Percentiles rank a stretch among this genome's conserved stretches.
Conservation (phyloP, 139 green algal species). For the Chlamydomonas sp. region DNA sequence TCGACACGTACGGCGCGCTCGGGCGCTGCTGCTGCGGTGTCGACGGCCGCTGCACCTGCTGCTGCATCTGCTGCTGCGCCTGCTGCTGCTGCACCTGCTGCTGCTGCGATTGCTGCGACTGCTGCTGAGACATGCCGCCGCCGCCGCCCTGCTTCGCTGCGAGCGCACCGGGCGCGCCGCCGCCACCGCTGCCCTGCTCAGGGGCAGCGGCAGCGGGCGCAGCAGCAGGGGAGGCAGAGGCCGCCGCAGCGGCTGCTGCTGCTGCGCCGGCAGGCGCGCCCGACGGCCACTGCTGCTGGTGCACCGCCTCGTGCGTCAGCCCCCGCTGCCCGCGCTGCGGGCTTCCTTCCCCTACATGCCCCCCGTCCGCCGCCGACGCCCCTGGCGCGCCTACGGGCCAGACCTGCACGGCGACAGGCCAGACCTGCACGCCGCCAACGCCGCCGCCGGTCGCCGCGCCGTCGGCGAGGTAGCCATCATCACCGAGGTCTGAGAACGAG, state of each 20-base stretch:
- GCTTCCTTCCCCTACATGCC: too few species aligned
- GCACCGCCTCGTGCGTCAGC: not conserved
- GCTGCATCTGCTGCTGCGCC: constrained; percentile 12
- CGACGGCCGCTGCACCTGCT: constrained; percentile 3
- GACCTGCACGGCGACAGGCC: too few species aligned
- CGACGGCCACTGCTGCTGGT: not conserved
- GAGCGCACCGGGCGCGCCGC: not conserved
- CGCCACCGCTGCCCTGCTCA: too few species aligned
- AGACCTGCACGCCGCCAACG: too few species aligned
- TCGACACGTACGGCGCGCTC: not conserved
- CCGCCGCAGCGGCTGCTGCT: too few species aligned
- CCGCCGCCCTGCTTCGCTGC: not conserved
- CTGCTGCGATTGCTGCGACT: constrained; percentile 15
- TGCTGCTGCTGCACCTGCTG: constrained; percentile 18
- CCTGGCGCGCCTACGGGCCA: too few species aligned
- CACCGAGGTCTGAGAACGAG: constrained; percentile 40
- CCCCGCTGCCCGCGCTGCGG: too few species aligned
- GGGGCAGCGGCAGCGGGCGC: too few species aligned
- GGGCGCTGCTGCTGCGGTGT: not conserved
- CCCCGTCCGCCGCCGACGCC: too few species aligned
- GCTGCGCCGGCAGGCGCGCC: not conserved
- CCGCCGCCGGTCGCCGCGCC: too few species aligned
- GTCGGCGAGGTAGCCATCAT: not conserved
- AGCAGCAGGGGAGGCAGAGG: too few species aligned
- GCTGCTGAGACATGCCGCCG: not conserved